phyloP scores from a whole-genome alignment of 2,329 filamentous ascomycete species.

The Alternaria sp. region DNA sequence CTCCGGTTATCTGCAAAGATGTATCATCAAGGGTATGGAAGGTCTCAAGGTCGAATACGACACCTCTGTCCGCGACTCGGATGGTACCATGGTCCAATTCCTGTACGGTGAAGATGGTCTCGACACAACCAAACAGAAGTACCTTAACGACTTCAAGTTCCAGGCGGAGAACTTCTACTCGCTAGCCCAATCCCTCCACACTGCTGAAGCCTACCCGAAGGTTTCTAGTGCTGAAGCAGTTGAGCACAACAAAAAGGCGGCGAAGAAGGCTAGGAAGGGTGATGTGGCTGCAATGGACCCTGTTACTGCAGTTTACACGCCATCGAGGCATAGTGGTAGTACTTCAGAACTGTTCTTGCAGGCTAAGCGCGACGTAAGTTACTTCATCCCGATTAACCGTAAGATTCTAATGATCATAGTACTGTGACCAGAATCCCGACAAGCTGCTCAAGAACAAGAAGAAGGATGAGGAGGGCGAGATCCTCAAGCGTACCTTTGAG shows the following conservation, averaged over 20 bases:
- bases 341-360: slow-evolving; percentile 87
- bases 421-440: slow-evolving; percentile 77
- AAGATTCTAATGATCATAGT: slow-evolving; percentile 54
- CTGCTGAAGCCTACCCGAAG: slow-evolving; percentile 60
- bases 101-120: slow-evolving; percentile 95
- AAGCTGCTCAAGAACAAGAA: slow-evolving; percentile 67
- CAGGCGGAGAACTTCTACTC: slow-evolving; percentile 84
- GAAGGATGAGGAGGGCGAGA: slow-evolving; percentile 56
- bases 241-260: slow-evolving; percentile 67
- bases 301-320: slow-evolving; percentile 73
- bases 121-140: slow-evolving; percentile 92
- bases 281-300: slow-evolving; percentile 75
- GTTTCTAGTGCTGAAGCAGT: slow-evolving; percentile 71
- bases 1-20: slow-evolving; percentile 94
- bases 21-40: slow-evolving; percentile 98
- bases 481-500: slow-evolving; percentile 72
- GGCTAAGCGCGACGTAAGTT: slow-evolving; percentile 65
- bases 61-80: slow-evolving; percentile 89
- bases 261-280: slow-evolving; percentile 81
- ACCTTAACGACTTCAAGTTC: slow-evolving; percentile 89
- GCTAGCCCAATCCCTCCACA: slow-evolving; percentile 76
- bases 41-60: slow-evolving; percentile 92
- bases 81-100: slow-evolving; percentile 93
- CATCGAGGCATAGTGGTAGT: slow-evolving; percentile 79
- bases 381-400: background rate